Conservation (phyloP, 2,329 filamentous ascomycete genomes). For the Fusarium foetens region DNA sequence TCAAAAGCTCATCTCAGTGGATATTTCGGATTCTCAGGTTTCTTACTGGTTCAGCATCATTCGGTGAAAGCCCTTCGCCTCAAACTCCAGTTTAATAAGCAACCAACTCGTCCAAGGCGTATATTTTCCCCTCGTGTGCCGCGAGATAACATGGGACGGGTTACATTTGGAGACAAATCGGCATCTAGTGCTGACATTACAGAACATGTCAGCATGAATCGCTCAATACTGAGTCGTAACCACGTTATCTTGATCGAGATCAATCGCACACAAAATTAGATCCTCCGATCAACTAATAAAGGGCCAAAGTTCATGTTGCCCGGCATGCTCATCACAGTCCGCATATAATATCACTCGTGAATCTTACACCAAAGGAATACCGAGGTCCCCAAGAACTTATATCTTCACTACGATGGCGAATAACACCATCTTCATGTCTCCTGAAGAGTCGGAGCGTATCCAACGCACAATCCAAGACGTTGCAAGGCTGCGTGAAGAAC, state of each 20-base stretch:
- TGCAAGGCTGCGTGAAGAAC: constrained; percentile 36
- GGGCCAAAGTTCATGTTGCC: rapidly evolving
- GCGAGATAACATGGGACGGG: neutral
- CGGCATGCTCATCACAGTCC: neutral
- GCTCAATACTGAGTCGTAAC: neutral
- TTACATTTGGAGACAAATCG: neutral
- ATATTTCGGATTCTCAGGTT: neutral
- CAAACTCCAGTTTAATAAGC: rapidly evolving
- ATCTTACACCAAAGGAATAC: neutral
- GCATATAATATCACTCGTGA: rapidly evolving
- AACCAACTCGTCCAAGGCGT: rapidly evolving
- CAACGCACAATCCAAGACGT: constrained; percentile 37
- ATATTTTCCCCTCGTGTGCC: neutral
- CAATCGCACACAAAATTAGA: neutral
- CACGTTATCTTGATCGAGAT: neutral
- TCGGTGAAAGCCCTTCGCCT: neutral
- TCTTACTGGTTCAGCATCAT: neutral
- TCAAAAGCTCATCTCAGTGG: neutral
- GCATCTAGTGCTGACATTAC: neutral
- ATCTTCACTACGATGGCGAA: constrained; percentile 22
- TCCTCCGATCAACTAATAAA: neutral
- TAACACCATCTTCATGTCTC: constrained; percentile 48
- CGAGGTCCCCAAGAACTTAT: rapidly evolving
- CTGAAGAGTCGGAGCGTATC: constrained; percentile 46
- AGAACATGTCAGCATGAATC: neutral